Evolutionary conservation across 306 rosid species (phyloP).

Genomic region (Hylodesmum podocarpum): DNA sequence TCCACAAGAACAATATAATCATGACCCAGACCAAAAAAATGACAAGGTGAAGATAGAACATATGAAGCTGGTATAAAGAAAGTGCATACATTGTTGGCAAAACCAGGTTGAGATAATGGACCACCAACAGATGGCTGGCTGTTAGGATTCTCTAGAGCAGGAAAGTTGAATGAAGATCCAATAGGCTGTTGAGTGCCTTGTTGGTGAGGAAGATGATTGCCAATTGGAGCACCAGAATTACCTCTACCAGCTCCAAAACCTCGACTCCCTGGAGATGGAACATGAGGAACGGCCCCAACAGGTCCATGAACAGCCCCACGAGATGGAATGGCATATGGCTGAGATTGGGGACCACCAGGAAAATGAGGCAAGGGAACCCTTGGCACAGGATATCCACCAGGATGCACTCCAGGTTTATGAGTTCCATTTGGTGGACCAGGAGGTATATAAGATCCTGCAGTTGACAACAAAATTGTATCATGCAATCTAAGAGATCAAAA

Average conservation of each 20-base stretch:
- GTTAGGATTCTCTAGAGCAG: slow-evolving; percentile 84
- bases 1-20: slow-evolving; percentile 30
- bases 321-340: slow-evolving; percentile 98
- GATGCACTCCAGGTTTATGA: slow-evolving; percentile 90
- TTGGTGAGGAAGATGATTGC: slow-evolving; percentile 89
- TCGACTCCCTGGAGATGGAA: slow-evolving; percentile 87
- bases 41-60: neutral
- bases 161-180: slow-evolving; percentile 80
- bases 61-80: neutral
- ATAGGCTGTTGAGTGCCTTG: slow-evolving; percentile 79
- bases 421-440: slow-evolving; percentile 92
- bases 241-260: slow-evolving; percentile 97
- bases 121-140: slow-evolving; percentile 97
- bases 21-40: neutral
- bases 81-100: slow-evolving; percentile 77
- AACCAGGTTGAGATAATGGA: slow-evolving; percentile 96
- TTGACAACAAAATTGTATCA: slow-evolving; percentile 23
- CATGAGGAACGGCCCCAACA: slow-evolving; percentile 99
- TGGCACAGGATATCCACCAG: slow-evolving; percentile 87
- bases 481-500: neutral
- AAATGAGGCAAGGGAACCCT: slow-evolving; percentile 81
- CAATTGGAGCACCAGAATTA: slow-evolving; percentile 75
- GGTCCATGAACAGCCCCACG: slow-evolving; percentile 99
- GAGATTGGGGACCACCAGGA: slow-evolving; percentile 92
- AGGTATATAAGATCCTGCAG: slow-evolving; percentile 76